Conservation (phyloP, 495 filamentous ascomycete species). For the Aspergillus kassunensis region DNA sequence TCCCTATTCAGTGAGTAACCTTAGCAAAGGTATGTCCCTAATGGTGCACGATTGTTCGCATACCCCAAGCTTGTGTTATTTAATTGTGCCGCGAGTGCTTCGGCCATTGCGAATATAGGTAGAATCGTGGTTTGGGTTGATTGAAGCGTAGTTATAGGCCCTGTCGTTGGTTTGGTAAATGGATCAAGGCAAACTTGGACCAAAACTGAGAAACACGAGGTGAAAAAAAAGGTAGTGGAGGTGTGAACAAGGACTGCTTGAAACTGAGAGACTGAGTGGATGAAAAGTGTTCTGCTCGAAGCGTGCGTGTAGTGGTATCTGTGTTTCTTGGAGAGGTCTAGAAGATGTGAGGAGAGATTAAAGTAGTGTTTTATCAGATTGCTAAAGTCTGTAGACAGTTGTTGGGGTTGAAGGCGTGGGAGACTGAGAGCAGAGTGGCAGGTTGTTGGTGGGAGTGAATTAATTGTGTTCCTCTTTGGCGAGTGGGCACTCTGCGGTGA, state of each 20-base stretch:
- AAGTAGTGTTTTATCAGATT: background rate
- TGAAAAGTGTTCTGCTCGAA: background rate
- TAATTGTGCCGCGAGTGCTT: slow-evolving; percentile 64
- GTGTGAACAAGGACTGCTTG: background rate
- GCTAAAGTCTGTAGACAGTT: background rate
- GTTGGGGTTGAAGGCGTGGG: background rate
- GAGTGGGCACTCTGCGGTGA: background rate
- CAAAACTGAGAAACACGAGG: background rate
- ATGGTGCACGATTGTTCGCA: slow-evolving; percentile 16
- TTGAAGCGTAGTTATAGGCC: background rate
- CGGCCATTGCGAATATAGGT: slow-evolving; percentile 44
- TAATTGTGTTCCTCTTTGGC: background rate
- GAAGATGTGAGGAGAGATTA: background rate
- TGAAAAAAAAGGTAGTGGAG: background rate
- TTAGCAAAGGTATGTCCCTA: slow-evolving; percentile 12
- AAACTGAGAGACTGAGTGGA: background rate
- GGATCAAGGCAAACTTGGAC: no score
- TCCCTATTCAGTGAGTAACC: slow-evolving; percentile 38
- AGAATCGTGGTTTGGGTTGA: background rate
- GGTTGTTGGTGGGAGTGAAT: background rate
- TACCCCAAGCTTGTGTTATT: slow-evolving; percentile 69
- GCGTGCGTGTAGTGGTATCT: background rate
- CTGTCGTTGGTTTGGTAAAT: background rate
- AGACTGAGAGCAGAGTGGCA: background rate
- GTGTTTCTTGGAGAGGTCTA: background rate